Base-by-base conservation (phyloP, 305 asterid genomes). In the Galium porrigens region DNA sequence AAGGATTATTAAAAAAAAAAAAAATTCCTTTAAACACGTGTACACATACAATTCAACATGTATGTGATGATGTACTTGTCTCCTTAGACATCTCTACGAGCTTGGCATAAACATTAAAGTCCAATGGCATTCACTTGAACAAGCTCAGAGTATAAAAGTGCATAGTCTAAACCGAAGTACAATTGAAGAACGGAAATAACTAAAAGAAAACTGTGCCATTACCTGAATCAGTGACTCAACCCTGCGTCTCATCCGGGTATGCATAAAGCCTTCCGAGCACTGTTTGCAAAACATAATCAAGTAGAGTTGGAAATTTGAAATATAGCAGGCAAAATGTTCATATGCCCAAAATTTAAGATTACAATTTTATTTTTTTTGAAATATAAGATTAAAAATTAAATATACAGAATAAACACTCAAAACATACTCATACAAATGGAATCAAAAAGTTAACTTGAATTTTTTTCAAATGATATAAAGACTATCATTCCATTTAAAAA, bases 231-330 rank as follows among this genome's bases (percentile, higher is more conserved):
- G 72, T 59, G 98, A 84, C 71, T 91, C 98, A 65, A 91, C 97
- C 61, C 95, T 90, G 34, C 96, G 92, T 77, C 98, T 84, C 98
- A 91, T 88, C 73, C 98, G 83, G 59, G 98, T 91, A 72, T 91
- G 98, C 96, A 89, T 88, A 85, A 91, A 91, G 73, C 92, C 94
- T 78, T 88, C 95, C 20, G 98, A 88, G 63, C 94, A 82, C 98
- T 91, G 92, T 64, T 68, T 53, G 72, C 61, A 73, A 61, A 73
- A 71, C 61, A 75, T 59, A 11, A 62, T 22, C 34, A 22, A 22
- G 32, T 33, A 58, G 61, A 63, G 33, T 56, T 12, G 71, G 42
- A 57, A 20, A 1, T 46, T 12, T 33, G 25, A 54, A 63, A 9
- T n/a, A 39, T 12, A 44, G 30, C 8, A 46, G 53, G 25, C 25